Percentiles rank a stretch among this genome's conserved stretches.
These are phyloP conservation scores for Metarhizium album DNA, from an alignment of 2,329 filamentous ascomycete genomes.

Conservation along the genomic window DNA sequence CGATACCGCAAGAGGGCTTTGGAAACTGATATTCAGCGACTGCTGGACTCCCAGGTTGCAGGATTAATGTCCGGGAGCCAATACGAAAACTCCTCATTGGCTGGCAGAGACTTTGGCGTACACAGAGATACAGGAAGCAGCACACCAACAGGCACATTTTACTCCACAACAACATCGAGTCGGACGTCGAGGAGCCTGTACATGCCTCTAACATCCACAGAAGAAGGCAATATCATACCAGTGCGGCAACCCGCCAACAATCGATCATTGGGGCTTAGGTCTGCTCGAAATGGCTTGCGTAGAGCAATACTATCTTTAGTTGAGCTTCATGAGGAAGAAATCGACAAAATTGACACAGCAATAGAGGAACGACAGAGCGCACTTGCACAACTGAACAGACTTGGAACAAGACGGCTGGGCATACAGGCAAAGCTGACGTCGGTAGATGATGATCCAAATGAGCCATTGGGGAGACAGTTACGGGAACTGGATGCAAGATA, in stretches of 20 bases:
- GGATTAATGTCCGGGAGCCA: constrained; percentile 30
- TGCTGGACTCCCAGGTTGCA: constrained; percentile 38
- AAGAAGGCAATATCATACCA: constrained; percentile 43
- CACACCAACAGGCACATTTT: constrained; percentile 29
- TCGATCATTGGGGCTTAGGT: constrained; percentile 44
- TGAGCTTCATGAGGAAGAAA: constrained; percentile 57
- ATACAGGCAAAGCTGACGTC: constrained; percentile 40
- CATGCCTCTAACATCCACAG: constrained; percentile 24
- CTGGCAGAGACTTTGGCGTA: constrained; percentile 16
- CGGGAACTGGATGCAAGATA: constrained; percentile 46
- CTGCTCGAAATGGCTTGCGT: constrained; percentile 54
- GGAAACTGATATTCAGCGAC: constrained; percentile 35
- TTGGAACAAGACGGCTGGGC: constrained; percentile 38
- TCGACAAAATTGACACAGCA: constrained; percentile 46
- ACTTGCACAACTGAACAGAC: constrained; percentile 44
- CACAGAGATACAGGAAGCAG: constrained; percentile 30
- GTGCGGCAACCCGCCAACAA: constrained; percentile 43
- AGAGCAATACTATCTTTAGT: constrained; percentile 53
- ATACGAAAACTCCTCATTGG: constrained; percentile 7
- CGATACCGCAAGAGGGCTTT: constrained; percentile 34
- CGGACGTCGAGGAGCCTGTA: constrained; percentile 33
- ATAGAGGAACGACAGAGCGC: constrained; percentile 45
- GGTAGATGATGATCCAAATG: constrained; percentile 44
- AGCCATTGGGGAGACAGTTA: constrained; percentile 51
- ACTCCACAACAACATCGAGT: constrained; percentile 27